Evolutionary conservation across 306 rosid species (phyloP).

Genomic region (Casuarina cunninghamiana): DNA sequence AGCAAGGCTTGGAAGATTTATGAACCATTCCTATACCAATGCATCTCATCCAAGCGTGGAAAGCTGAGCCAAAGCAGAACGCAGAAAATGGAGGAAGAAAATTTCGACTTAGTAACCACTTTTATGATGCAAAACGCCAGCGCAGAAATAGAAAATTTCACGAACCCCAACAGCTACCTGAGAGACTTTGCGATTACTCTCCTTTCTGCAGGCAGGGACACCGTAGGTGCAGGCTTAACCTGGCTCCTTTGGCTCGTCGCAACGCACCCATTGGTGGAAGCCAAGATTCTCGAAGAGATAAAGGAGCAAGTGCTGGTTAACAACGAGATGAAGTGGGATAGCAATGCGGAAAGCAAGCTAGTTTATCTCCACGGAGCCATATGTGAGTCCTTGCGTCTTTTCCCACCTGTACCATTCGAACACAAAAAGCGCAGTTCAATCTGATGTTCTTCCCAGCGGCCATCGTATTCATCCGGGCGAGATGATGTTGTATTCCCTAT

Average conservation of each 20-base stretch:
- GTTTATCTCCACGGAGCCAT: too few species aligned
- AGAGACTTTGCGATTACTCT: background rate
- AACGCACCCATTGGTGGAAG: too few species aligned
- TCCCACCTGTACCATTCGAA: background rate
- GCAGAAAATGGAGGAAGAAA: background rate
- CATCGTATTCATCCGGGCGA: slow-evolving; percentile 14
- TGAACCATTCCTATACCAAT: slow-evolving; percentile 6
- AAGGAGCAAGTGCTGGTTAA: background rate
- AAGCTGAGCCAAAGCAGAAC: background rate
- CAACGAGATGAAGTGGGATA: background rate
- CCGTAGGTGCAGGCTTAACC: too few species aligned
- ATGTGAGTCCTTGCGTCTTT: too few species aligned
- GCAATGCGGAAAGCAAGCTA: slow-evolving; percentile 7
- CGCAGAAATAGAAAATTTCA: background rate
- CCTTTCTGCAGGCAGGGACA: background rate
- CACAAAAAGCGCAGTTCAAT: slow-evolving; percentile 1
- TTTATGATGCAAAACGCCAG: background rate
- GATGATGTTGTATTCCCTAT: background rate
- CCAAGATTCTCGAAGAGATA: background rate
- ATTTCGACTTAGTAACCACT: too few species aligned
- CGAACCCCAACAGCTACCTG: background rate
- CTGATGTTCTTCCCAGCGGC: slow-evolving; percentile 38
- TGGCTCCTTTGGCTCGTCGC: too few species aligned
- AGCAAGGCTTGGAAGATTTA: slow-evolving; percentile 11
- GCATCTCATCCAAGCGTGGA: background rate